Evolutionary conservation across 2,329 filamentous ascomycete genomes (phyloP), one percentile per base, ranked within the genome.

Genomic region (Fusarium poae): DNA sequence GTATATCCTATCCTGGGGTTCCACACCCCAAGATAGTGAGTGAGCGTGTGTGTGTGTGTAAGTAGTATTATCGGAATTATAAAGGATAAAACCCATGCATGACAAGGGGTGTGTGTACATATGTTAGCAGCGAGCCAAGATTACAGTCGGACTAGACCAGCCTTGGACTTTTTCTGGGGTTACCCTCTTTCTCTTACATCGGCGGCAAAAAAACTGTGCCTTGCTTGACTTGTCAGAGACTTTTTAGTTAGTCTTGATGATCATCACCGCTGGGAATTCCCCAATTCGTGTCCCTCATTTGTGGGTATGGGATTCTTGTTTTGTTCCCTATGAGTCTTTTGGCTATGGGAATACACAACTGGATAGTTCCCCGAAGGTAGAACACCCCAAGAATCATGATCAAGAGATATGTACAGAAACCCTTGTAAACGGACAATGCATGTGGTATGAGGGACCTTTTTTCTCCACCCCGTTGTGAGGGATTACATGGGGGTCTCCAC

Each of bases 161-260:
- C 62, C 60, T 65, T 64, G 53, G 50, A 29, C 35, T 46, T 60
- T 65, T 65, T 62, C 62, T 66, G 62, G 62, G 62, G 62, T 61
- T 48, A 50, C 43, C 59, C 65, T 65, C 59, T 48, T 42, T 35
- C 37, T 56, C 55, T 59, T 49, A 65, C 61, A 59, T 54, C 43
- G 50, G 65, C 51, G 66, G 61, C 52, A 62, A 72, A 62, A 72
- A 64, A 32, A 39, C 51, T 25, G 46, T 65, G 43, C 53, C 62
- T 66, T 62, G 49, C 37, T 58, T 53, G 58, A n/a, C 11, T 10
- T 23, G 16, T 7, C 27, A 45, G 13, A 37, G 12, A 27, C 13
- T 29, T 51, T 23, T 29, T n/a, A 39, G 39, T 20, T 46, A 54
- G 56, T 48, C 21, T 21, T 27, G 45, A 23, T 57, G 44, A 49